Evolutionary conservation across 2,329 filamentous ascomycete genomes (phyloP).

Genomic region (Claviceps sp.): DNA sequence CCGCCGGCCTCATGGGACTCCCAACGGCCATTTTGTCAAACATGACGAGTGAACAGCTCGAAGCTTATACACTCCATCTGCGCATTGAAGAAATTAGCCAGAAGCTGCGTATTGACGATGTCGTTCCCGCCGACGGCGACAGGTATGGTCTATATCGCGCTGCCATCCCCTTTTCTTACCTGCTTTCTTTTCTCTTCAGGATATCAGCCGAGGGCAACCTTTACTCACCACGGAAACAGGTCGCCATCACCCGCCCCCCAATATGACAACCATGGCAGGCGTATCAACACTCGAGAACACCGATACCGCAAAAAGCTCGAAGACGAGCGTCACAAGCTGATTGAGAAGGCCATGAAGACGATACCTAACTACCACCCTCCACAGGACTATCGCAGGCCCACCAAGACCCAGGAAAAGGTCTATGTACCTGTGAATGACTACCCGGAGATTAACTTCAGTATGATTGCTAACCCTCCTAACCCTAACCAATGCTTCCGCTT

Average conservation of each 20-base stretch:
- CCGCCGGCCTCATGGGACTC: slow-evolving; percentile 91
- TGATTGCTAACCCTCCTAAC: slow-evolving; percentile 97
- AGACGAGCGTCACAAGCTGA: slow-evolving; percentile 95
- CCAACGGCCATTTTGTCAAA: slow-evolving; percentile 92
- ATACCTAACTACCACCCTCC: slow-evolving; percentile 99
- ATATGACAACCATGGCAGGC: slow-evolving; percentile 98
- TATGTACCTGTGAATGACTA: slow-evolving; percentile 99
- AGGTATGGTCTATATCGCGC: slow-evolving; percentile 46
- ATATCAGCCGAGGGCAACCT: not conserved
- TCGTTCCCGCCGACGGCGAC: slow-evolving; percentile 91
- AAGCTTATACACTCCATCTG: slow-evolving; percentile 90
- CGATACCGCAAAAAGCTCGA: slow-evolving; percentile 96
- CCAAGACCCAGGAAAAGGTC: slow-evolving; percentile 99
- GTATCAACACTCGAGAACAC: slow-evolving; percentile 98
- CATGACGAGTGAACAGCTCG: slow-evolving; percentile 97
- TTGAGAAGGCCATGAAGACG: slow-evolving; percentile 98
- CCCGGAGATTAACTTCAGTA: slow-evolving; percentile 99
- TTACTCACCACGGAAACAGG: slow-evolving; percentile 32
- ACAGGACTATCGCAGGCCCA: slow-evolving; percentile 94
- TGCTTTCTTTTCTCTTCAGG: too few relatives aligned
- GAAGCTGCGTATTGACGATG: slow-evolving; percentile 97
- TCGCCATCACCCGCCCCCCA: slow-evolving; percentile 92
- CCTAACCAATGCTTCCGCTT: slow-evolving; percentile 43
- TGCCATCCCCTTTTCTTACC: not conserved
- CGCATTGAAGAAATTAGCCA: slow-evolving; percentile 99